A percentile compares a stretch with the other conserved stretches of the same genome.
phyloP scores from a whole-genome alignment of 306 rosid species.

The Phaseolus lunatus region DNA sequence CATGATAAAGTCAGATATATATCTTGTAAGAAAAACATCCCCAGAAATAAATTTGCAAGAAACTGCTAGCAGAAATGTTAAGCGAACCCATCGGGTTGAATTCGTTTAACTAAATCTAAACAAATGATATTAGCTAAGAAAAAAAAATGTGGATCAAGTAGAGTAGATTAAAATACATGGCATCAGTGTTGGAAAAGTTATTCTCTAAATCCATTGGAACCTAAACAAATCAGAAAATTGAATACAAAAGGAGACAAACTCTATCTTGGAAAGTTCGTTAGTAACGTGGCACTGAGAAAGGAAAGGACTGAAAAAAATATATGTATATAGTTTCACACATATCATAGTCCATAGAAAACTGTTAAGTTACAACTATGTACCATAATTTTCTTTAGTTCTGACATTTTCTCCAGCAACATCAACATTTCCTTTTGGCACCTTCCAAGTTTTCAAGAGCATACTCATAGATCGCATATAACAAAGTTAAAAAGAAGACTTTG shows the following conservation, averaged over 20 bases:
- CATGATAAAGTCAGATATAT: too few species aligned
- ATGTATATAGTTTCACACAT: not conserved
- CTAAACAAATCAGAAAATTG: not conserved
- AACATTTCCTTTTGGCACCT: slow-evolving; percentile 16
- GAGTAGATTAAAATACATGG: not conserved
- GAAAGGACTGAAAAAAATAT: not conserved
- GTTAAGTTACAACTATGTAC: not conserved
- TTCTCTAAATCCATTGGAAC: not conserved
- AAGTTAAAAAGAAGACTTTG: not conserved
- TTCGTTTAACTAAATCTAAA: too few species aligned
- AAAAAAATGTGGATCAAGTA: too few species aligned
- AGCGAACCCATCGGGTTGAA: too few species aligned
- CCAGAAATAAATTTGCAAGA: too few species aligned
- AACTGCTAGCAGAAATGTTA: too few species aligned
- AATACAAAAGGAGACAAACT: slow-evolving; percentile 15
- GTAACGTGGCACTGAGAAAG: slow-evolving; percentile 4
- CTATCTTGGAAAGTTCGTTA: slow-evolving; percentile 31
- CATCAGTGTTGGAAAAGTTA: not conserved
- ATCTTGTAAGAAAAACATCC: too few species aligned
- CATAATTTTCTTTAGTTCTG: slow-evolving; percentile 22
- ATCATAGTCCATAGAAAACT: not conserved
- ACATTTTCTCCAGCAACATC: slow-evolving; percentile 18
- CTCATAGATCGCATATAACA: not conserved
- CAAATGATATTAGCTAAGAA: too few species aligned
- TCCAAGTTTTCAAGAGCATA: not conserved